A percentile compares a stretch with the other conserved stretches of the same genome.
Conservation (phyloP, 2,329 filamentous ascomycete species). For the Pseudogymnoascus sp. region DNA sequence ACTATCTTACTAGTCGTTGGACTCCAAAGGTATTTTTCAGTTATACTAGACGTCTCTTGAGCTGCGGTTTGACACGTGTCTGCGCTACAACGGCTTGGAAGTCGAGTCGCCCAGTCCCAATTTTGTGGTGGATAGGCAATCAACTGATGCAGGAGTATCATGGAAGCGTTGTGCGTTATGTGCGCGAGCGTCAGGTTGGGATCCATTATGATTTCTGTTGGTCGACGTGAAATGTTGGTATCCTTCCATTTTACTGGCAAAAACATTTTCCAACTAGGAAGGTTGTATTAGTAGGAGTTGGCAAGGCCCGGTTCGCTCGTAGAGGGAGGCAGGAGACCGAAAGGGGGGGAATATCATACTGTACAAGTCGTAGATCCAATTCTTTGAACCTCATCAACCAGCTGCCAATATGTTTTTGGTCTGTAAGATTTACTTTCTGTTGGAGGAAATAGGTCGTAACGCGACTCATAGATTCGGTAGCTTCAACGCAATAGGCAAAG, state of each 20-base stretch:
- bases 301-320: neutral
- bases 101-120: constrained; percentile 16
- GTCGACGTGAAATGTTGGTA: constrained; percentile 24
- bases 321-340: neutral
- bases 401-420: constrained; percentile 33
- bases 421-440: constrained; percentile 32
- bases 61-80: constrained; percentile 27
- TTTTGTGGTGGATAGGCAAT: constrained; percentile 26
- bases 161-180: constrained; percentile 28
- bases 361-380: constrained; percentile 36
- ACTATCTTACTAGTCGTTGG: constrained; percentile 15
- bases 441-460: constrained; percentile 38
- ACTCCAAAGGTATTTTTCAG: constrained; percentile 24
- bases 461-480: constrained; percentile 37
- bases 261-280: constrained; percentile 36
- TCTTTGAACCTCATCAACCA: constrained; percentile 42
- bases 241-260: constrained; percentile 35
- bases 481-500: constrained; percentile 39
- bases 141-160: constrained; percentile 28
- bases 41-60: constrained; percentile 25
- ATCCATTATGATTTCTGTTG: constrained; percentile 24
- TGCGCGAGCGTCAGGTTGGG: constrained; percentile 30
- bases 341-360: constrained; percentile 22
- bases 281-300: neutral
- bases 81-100: constrained; percentile 24